A percentile compares a stretch with the other conserved stretches of the same genome.
phyloP scores from a whole-genome alignment of 2,329 filamentous ascomycete species.

The Tolypocladium tropicale region DNA sequence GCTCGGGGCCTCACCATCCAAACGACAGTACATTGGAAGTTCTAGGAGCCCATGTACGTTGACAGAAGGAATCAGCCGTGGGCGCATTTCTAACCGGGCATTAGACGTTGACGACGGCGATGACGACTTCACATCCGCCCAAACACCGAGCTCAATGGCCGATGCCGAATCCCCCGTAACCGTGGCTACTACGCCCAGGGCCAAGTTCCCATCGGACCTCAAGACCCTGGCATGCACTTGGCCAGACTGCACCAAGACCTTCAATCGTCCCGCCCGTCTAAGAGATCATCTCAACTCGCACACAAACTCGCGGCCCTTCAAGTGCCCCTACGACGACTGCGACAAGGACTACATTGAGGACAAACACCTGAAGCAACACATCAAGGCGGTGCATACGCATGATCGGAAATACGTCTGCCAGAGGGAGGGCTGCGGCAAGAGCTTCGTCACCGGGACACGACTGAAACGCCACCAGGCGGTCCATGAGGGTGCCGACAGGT shows the following conservation, averaged over 20 bases:
- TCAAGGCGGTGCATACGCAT: constrained; percentile 70
- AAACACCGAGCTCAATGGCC: constrained; percentile 21
- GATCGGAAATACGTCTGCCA: constrained; percentile 62
- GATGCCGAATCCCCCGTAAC: constrained; percentile 21
- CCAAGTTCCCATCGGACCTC: constrained; percentile 55
- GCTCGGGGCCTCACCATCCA: constrained; percentile 14
- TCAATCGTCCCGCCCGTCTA: constrained; percentile 76
- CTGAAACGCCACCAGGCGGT: constrained; percentile 68
- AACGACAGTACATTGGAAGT: constrained; percentile 12
- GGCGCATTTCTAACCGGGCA: neutral
- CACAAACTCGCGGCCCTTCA: constrained; percentile 72
- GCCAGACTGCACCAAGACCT: constrained; percentile 67
- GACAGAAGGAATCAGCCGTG: neutral
- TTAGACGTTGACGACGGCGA: constrained; percentile 21
- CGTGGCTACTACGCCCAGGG: constrained; percentile 29
- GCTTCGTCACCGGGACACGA: constrained; percentile 70
- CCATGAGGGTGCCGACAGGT: constrained; percentile 64
- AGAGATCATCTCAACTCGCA: constrained; percentile 75
- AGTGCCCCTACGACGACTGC: constrained; percentile 60
- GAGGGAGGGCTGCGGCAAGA: constrained; percentile 65
- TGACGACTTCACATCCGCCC: constrained; percentile 19
- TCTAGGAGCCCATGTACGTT: constrained; percentile 13
- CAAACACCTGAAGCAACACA: constrained; percentile 76
- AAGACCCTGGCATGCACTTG: constrained; percentile 72
- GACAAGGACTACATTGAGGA: constrained; percentile 78